Base-by-base conservation (phyloP, 768 basidiomycete genomes). In the Mycena galericulata region DNA sequence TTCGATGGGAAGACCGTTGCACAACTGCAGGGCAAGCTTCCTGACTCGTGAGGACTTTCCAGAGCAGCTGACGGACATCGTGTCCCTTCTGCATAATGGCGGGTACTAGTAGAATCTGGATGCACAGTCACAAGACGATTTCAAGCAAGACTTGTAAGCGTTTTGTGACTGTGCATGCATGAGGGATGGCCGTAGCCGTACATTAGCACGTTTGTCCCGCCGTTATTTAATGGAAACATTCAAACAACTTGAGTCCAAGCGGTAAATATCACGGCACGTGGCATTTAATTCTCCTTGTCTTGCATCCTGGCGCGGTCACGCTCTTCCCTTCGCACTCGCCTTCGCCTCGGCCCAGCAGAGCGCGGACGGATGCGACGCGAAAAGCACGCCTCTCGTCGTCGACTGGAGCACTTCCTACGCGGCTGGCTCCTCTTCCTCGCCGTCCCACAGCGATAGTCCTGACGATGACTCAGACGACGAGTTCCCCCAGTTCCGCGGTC, bases 351-450 rank as follows among this genome's bases (percentile, higher is more conserved):
- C 78, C 81, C 47, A 74, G 82, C 64, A n/a, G n/a, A n/a, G 85
- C 83, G 75, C 89, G 88, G 82, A 67, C 89, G 90, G 67, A 67
- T 78, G 40, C 72, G 73, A 41, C 81, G 82, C 75, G 85, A 73
- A 67, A 81, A 75, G 72, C 61, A 51, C 58, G 73, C 65, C 54
- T 76, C 71, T 80, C 64, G 79, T 78, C 66, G 74, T 89, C 72
- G 93, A 90, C 72, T 89, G 93, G 90, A 95, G 92, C 74, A 94
- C 93, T 15, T 95, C 93, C 72, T 95, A 95, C 79, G 91, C 94
- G 65, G 94, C 90, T 30, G 94, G 94, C 49, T 51, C 55, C 29
- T 65, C 67, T 6, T 60, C 56, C 22, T 64, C 70, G 12, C 32
- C 66, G 11, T 72, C 70, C 18, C 65, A 49, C 55, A 68, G 30